Base-by-base conservation (phyloP, 192 early-diverging fungal genomes). In the Backusella australiensis region DNA sequence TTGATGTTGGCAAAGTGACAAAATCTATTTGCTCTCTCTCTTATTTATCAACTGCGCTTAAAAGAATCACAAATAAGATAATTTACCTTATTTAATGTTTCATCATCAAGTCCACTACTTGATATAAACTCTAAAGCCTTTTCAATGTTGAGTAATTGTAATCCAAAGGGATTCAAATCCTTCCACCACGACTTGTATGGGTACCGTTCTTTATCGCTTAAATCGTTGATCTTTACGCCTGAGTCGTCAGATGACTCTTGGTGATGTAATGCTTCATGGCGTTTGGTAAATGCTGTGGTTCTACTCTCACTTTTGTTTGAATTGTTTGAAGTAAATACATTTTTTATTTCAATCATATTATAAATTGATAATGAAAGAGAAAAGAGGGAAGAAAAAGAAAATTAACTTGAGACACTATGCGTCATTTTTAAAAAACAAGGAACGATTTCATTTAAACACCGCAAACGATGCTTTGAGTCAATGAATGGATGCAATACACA, bases 171-270 rank as follows among this genome's bases (percentile, higher is more conserved):
- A 66, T 82, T 77, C 6, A 82, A 35, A 35, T 75, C 76, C 17
- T 82, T 78, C 77, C 76, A 82, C 81, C 81, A 82, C 15, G 77
- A 69, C 7, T 11, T 32, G 68, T 74, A 78, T 15, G 63, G 35
- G 1, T 44, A 17, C 8, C 34, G 36, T 35, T 75, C 75, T 42
- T 19, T 42, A 19, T 75, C 75, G 7, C 36, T 67, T 34, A 69
- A 49, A 11, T 72, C 70, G 1, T 3, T 63, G 56, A 29, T 29
- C 11, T 63, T 29, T 29, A 63, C 56, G 56, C 23, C 21, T 26
- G n/a, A 63, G 3, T n/a, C 56, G 11, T 63, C 56, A 63, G 6
- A 63, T 63, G 23, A 26, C 9, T 26, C 23, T 29, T 63, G 56
- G 7, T 29, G 56, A 63, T 63, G 56, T 26, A 29, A 63, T 63